Evolutionary conservation across 2,329 filamentous ascomycete genomes (phyloP).

Genomic region (Cercospora nicotianae): DNA sequence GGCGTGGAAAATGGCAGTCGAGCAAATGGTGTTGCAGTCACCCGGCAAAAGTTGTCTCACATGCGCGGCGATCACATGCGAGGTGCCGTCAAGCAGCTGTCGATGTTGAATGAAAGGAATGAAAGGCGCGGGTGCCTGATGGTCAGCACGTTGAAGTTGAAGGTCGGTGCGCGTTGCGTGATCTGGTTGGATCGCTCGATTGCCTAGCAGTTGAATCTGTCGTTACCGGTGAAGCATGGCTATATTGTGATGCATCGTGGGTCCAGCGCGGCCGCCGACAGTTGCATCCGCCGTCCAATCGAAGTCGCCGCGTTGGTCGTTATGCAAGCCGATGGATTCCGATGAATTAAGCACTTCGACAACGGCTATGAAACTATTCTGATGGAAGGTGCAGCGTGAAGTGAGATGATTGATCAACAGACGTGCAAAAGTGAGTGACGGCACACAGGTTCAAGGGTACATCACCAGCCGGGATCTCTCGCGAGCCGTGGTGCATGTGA

Average conservation of each 20-base stretch:
- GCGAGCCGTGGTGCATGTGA: conserved; percentile 6
- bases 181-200: conserved; percentile 4
- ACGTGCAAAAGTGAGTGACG: not conserved
- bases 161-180: not conserved
- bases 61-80: conserved; percentile 13
- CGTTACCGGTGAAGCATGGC: conserved; percentile 17
- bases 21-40: conserved; percentile 13
- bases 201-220: not conserved
- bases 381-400: not conserved
- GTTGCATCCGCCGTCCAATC: not conserved
- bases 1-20: not conserved
- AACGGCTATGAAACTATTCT: not conserved
- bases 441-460: not conserved
- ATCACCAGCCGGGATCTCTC: conserved; percentile 1
- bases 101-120: not conserved
- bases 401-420: conserved; percentile 1
- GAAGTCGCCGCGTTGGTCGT: not conserved
- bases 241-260: conserved; percentile 13
- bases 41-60: conserved; percentile 18
- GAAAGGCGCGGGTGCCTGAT: not conserved
- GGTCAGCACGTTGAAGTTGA: not conserved
- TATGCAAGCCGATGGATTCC: not conserved
- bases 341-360: not conserved
- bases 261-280: not conserved
- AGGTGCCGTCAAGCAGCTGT: not conserved